Conservation (phyloP, 345 rosid genomes). For the Durio zibethinus region DNA sequence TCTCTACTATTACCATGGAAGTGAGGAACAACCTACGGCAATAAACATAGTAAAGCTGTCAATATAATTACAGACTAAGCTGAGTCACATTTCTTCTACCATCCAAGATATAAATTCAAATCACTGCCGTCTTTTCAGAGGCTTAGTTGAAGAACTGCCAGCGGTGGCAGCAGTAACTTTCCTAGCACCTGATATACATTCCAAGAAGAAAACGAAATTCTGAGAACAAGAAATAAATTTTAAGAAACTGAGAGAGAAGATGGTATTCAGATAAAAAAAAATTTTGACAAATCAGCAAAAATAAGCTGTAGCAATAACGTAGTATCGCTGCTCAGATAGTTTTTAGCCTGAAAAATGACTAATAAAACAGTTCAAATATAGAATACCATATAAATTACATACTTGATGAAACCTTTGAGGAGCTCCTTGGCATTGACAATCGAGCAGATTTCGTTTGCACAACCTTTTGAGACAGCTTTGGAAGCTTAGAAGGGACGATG, state of each 20-base stretch:
- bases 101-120: neutral
- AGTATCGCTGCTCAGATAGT: neutral
- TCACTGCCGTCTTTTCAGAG: constrained; percentile 38
- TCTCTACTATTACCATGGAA: neutral
- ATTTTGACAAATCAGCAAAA: neutral
- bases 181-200: constrained; percentile 33
- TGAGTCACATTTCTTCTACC: neutral
- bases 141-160: constrained; percentile 30
- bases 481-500: constrained; percentile 47
- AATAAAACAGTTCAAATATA: neutral
- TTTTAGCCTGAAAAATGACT: neutral
- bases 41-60: neutral
- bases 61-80: constrained; percentile 13
- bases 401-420: constrained; percentile 60
- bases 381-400: constrained; percentile 13
- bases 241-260: neutral
- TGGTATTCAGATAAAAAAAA: neutral
- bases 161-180: constrained; percentile 20
- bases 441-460: constrained; percentile 46
- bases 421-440: constrained; percentile 44
- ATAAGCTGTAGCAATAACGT: neutral
- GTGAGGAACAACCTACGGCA: neutral
- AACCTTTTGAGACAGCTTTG: constrained; percentile 47
- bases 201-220: neutral
- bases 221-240: neutral